Evolutionary conservation across 768 basidiomycete species (phyloP).

Genomic region (Coprinellus micaceus): DNA sequence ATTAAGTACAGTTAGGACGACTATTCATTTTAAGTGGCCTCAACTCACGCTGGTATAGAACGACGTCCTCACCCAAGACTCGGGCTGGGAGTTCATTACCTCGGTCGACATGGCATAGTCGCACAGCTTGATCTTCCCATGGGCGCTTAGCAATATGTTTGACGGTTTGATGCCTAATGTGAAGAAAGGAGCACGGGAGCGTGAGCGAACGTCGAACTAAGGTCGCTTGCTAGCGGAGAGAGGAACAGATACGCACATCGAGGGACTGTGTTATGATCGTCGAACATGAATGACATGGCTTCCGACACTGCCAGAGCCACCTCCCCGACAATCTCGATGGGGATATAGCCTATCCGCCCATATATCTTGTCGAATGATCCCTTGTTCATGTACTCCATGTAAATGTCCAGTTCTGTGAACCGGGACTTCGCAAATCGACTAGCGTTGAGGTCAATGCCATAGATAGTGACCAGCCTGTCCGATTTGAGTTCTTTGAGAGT

Average conservation of each 20-base stretch:
- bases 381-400: conserved; percentile 97
- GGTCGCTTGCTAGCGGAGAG: conserved; percentile 8
- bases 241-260: conserved; percentile 65
- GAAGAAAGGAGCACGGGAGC: not conserved
- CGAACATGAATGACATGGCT: conserved; percentile 95
- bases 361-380: conserved; percentile 93
- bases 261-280: conserved; percentile 96
- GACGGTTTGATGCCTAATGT: conserved; percentile 96
- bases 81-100: conserved; percentile 97
- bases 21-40: no score
- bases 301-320: conserved; percentile 94
- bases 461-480: no score
- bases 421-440: not conserved
- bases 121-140: conserved; percentile 96
- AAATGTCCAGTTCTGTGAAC: conserved; percentile 44
- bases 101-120: conserved; percentile 99
- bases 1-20: no score
- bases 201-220: not conserved
- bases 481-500: no score
- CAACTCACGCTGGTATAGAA: conserved; percentile 96
- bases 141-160: conserved; percentile 92
- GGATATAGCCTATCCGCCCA: conserved; percentile 91
- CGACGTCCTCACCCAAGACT: conserved; percentile 97
- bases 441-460: no score
- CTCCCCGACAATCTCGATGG: conserved; percentile 87